phyloP scores from a whole-genome alignment of 2,329 filamentous ascomycete species.

The Microsporum ferrugineum region DNA sequence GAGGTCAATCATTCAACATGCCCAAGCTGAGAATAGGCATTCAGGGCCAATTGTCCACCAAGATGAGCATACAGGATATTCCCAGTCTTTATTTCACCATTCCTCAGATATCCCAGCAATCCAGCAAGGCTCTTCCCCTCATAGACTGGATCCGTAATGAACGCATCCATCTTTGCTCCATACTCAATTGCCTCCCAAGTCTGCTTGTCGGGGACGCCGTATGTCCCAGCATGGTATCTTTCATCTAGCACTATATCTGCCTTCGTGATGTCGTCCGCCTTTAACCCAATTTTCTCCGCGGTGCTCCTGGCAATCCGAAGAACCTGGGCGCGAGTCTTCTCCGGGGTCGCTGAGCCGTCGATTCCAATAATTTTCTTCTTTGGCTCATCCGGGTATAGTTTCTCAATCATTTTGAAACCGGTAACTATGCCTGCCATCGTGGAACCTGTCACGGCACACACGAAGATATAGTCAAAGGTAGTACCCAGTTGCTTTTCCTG shows the following conservation, averaged over 20 bases:
- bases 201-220: conserved; percentile 54
- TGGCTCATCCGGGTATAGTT: conserved; percentile 28
- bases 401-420: conserved; percentile 55
- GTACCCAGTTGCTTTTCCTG: conserved; percentile 52
- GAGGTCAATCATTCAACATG: neutral
- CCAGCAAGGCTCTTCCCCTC: conserved; percentile 65
- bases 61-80: conserved; percentile 62
- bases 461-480: conserved; percentile 57
- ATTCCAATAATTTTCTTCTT: conserved; percentile 53
- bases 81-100: conserved; percentile 50
- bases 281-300: conserved; percentile 50
- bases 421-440: conserved; percentile 63
- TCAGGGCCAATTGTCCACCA: conserved; percentile 58
- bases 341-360: conserved; percentile 49
- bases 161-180: conserved; percentile 55
- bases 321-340: conserved; percentile 54
- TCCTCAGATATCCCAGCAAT: conserved; percentile 56
- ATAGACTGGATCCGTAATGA: conserved; percentile 66
- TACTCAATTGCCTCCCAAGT: conserved; percentile 60
- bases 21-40: conserved; percentile 48
- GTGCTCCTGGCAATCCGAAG: conserved; percentile 55
- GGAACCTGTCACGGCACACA: conserved; percentile 59
- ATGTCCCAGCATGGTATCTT: conserved; percentile 55
- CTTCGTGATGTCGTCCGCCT: conserved; percentile 48
- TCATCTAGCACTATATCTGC: conserved; percentile 53